Conservation (phyloP, 768 basidiomycete species). For the Ramaria rubella region DNA sequence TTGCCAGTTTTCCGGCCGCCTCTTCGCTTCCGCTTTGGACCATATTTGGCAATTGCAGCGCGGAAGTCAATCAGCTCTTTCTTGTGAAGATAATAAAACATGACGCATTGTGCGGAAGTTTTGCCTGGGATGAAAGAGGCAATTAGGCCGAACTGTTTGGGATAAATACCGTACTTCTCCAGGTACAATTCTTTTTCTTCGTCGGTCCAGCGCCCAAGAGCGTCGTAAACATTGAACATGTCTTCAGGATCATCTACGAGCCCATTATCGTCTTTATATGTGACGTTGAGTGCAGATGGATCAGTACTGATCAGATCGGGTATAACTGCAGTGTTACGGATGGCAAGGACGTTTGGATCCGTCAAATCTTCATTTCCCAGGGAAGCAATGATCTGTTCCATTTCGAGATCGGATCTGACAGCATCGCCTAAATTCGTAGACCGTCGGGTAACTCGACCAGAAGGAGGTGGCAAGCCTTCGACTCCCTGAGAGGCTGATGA, state of each 20-base stretch:
- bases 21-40: constrained; percentile 58
- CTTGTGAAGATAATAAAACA: constrained; percentile 94
- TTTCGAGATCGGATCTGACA: constrained; percentile 91
- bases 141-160: constrained; percentile 96
- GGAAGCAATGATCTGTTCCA: constrained; percentile 95
- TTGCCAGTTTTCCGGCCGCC: constrained; percentile 50
- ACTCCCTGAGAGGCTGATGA: constrained; percentile 30
- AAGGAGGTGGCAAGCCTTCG: constrained; percentile 22
- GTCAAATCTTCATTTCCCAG: constrained; percentile 86
- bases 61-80: constrained; percentile 82
- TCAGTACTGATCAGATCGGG: constrained; percentile 85
- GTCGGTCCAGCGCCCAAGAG: constrained; percentile 83
- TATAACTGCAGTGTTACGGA: constrained; percentile 76
- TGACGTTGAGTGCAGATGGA: constrained; percentile 49
- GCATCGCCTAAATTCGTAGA: constrained; percentile 67
- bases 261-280: constrained; percentile 83
- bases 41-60: constrained; percentile 59
- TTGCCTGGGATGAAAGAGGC: constrained; percentile 76
- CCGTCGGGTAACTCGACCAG: constrained; percentile 64
- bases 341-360: constrained; percentile 86
- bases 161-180: constrained; percentile 74
- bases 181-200: constrained; percentile 74
- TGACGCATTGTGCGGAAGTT: constrained; percentile 81
- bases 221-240: constrained; percentile 67
- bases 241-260: constrained; percentile 66